Base-by-base conservation (phyloP, 805 yeast genomes). In the Candida odintsovae region DNA sequence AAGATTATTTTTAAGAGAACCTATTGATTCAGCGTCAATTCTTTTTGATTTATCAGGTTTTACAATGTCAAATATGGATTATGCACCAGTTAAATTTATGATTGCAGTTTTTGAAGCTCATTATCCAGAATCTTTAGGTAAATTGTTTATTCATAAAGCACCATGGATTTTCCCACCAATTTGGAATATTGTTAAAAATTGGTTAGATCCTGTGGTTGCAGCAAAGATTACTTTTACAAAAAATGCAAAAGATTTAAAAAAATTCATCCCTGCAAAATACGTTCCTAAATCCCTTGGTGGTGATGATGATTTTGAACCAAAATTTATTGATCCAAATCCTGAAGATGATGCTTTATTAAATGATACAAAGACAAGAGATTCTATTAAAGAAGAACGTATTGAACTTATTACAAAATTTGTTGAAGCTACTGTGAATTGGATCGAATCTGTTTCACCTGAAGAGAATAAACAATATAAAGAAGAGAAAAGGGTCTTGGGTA, bases 131-230 rank as follows among this genome's bases (percentile, higher is more conserved):
- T 83, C 88, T 37, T 75, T 94, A 50, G 97, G 96, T 16, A 78
- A 78, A 46, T 70, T 94, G 44, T 76, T 89, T 54, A 85, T 94
- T 50, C 96, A 89, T 69, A 86, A 86, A 57, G 97, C 99, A 0
- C 99, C 99, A 23, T 90, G 97, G 98, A 80, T 94, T 45, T 94
- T 94, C 70, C 80, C 86, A 43, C 92, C 97, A 21, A 87, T 92
- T 49, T 94, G 99, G 98, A 85, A 83, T 55, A 79, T 92, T 16
- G 50, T 94, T 57, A 89, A 88, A 65, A 82, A 83, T 57, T 92
- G 97, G 98, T 72, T 92, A 47, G 98, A 94, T 63, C 98, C 98
- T 3, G 97, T 88, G 21, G 97, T 92, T 46, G 96, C 97, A 0
- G 75, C 92, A 22, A 92, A 92, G 67, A 88, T 94, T 57, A 77